Percentiles rank a stretch among this genome's conserved stretches.
These are phyloP conservation scores for Peronospora destructor DNA, from an alignment of 352 stramenopile genomes.

Conservation along the genomic window DNA sequence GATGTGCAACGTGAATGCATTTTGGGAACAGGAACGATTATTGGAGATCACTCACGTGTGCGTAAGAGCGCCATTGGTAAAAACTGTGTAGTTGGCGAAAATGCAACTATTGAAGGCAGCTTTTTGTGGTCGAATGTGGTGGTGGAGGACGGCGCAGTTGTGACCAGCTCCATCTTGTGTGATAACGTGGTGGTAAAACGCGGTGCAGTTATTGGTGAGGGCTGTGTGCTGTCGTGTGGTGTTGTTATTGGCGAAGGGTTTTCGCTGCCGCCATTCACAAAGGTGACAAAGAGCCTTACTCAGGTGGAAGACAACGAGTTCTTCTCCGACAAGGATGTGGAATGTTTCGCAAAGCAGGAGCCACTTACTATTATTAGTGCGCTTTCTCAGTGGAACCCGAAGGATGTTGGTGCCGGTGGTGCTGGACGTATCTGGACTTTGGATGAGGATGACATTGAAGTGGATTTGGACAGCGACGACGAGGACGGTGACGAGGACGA, in stretches of 20 bases:
- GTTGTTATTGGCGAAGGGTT: constrained; percentile 79
- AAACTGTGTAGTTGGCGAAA: constrained; percentile 62
- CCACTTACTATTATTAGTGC: neutral
- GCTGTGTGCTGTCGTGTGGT: constrained; percentile 73
- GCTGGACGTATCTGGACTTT: constrained; percentile 77
- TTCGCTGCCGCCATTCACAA: constrained; percentile 58
- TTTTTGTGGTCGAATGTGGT: constrained; percentile 82
- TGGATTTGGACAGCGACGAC: constrained; percentile 61
- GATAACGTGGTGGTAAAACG: constrained; percentile 72
- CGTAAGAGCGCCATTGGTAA: constrained; percentile 61
- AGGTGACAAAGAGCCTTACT: constrained; percentile 59
- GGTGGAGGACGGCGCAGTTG: constrained; percentile 65
- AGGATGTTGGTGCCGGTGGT: constrained; percentile 60
- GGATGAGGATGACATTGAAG: constrained; percentile 76
- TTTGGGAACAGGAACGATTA: constrained; percentile 46
- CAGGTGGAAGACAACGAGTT: constrained; percentile 69
- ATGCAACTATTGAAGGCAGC: constrained; percentile 60
- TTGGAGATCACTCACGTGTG: constrained; percentile 54
- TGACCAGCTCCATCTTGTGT: constrained; percentile 80
- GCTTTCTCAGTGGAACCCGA: constrained; percentile 46
- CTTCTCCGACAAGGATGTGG: constrained; percentile 54
- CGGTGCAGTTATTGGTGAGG: constrained; percentile 61
- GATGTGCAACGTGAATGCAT: constrained; percentile 61
- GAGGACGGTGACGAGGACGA: constrained; percentile 37
- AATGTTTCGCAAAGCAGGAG: constrained; percentile 14